A percentile compares a stretch with the other conserved stretches of the same genome.
Conservation (phyloP, 768 basidiomycete genomes). For the Glaciozyma antarctica region DNA sequence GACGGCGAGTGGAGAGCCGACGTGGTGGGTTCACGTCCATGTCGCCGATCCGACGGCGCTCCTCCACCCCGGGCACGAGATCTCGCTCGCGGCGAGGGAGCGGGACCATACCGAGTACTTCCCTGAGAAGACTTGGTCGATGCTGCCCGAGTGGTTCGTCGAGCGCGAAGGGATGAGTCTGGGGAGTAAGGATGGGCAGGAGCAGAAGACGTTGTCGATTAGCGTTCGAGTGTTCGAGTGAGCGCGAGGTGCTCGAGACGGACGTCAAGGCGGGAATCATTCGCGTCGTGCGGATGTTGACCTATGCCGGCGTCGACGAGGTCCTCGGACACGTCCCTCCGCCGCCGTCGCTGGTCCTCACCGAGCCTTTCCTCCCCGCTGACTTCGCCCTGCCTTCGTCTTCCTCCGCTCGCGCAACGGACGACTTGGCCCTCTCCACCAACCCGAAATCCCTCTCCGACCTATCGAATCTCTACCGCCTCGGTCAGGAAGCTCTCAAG, state of each 20-base stretch:
- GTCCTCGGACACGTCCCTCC: conserved; percentile 15
- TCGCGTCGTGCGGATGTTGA: conserved; percentile 54
- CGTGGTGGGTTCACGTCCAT: conserved; percentile 76
- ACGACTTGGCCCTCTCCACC: conserved; percentile 11
- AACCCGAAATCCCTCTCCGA: neutral
- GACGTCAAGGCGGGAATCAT: conserved; percentile 63
- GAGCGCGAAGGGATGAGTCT: conserved; percentile 42
- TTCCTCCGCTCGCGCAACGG: neutral
- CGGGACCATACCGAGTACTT: conserved; percentile 56
- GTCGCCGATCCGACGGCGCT: conserved; percentile 82
- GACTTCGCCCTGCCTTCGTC: conserved; percentile 2
- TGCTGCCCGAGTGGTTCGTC: conserved; percentile 53
- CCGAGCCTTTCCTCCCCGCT: neutral
- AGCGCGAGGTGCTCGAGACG: conserved; percentile 62
- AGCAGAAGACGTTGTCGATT: conserved; percentile 64
- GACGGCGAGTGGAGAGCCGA: conserved; percentile 46
- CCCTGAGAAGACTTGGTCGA: conserved; percentile 53
- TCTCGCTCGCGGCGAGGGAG: conserved; percentile 53
- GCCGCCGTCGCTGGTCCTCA: neutral
- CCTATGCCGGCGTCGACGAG: conserved; percentile 60
- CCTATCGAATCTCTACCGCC: conserved; percentile 7
- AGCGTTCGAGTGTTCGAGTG: conserved; percentile 56
- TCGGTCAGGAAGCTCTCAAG: conserved; percentile 2
- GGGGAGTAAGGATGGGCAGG: conserved; percentile 35
- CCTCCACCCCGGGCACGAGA: conserved; percentile 58